A percentile compares a stretch with the other conserved stretches of the same genome.
These are phyloP conservation scores for Cucumis sativus DNA, from an alignment of 306 rosid genomes.

Conservation along the genomic window DNA sequence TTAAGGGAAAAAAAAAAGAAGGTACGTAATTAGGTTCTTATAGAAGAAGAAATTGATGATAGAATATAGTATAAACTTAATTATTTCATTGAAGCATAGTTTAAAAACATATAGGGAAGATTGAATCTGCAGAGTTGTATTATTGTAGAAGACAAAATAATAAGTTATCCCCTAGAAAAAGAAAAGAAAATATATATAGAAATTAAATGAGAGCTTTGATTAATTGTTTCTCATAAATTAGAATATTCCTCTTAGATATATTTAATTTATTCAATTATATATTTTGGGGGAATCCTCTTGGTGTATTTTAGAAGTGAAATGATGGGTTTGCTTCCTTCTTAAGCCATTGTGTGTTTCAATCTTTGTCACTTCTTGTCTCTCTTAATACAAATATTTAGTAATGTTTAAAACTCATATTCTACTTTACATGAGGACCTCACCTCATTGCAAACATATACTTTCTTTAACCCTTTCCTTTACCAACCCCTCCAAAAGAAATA, in stretches of 20 bases:
- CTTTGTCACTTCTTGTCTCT: constrained; percentile 21
- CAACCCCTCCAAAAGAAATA: too few relatives aligned
- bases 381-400: constrained; percentile 15
- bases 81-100: too few relatives aligned
- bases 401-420: neutral
- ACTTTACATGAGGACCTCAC: neutral
- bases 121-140: too few relatives aligned
- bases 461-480: neutral
- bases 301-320: constrained; percentile 21
- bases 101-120: too few relatives aligned
- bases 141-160: too few relatives aligned
- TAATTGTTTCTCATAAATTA: constrained; percentile 1
- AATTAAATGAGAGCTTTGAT: neutral
- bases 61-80: too few relatives aligned
- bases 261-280: neutral
- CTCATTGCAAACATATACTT: neutral
- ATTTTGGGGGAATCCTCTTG: constrained; percentile 22
- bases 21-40: too few relatives aligned
- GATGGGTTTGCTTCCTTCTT: constrained; percentile 72
- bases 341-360: constrained; percentile 49
- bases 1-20: too few relatives aligned
- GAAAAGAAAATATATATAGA: too few relatives aligned
- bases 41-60: too few relatives aligned
- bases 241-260: neutral
- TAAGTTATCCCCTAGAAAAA: too few relatives aligned